Evolutionary conservation across 805 yeast species (phyloP).

Genomic region (Sporopachydermia quercuum): DNA sequence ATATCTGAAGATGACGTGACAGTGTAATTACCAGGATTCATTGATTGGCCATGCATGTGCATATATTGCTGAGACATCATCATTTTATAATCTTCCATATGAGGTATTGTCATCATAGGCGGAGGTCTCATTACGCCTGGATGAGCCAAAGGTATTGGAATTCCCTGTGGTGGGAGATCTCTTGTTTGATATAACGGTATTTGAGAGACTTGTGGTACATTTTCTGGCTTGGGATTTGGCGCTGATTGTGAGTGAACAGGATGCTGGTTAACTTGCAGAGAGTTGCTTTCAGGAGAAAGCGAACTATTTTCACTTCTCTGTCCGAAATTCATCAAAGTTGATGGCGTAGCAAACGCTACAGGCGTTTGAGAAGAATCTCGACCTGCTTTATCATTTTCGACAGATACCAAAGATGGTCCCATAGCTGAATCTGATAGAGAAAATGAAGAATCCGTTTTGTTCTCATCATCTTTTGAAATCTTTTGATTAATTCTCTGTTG

Average conservation of each 20-base stretch:
- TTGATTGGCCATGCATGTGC: conserved; percentile 1
- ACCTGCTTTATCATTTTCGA: not conserved
- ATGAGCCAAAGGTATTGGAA: not conserved
- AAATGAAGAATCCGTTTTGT: too few relatives aligned
- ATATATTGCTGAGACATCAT: not conserved
- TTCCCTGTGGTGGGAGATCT: too few relatives aligned
- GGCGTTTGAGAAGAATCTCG: not conserved
- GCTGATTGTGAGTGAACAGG: not conserved
- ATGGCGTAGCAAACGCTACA: conserved; percentile 1
- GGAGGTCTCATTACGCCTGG: not conserved
- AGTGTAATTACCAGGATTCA: conserved; percentile 16
- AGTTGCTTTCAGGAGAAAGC: not conserved
- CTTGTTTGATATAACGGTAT: too few relatives aligned
- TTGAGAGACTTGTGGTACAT: not conserved
- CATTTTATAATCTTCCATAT: not conserved
- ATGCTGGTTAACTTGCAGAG: not conserved
- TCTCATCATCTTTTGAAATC: too few relatives aligned
- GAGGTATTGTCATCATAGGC: conserved; percentile 1
- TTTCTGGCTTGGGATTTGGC: not conserved
- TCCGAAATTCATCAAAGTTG: not conserved
- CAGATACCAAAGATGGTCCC: too few relatives aligned
- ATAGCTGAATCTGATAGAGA: too few relatives aligned
- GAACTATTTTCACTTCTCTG: not conserved
- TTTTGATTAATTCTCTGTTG: too few relatives aligned
- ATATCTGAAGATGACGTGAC: conserved; percentile 22